Percentiles rank a stretch among this genome's conserved stretches.
phyloP scores from a whole-genome alignment of 345 rosid genomes.

The Populus deltoides region DNA sequence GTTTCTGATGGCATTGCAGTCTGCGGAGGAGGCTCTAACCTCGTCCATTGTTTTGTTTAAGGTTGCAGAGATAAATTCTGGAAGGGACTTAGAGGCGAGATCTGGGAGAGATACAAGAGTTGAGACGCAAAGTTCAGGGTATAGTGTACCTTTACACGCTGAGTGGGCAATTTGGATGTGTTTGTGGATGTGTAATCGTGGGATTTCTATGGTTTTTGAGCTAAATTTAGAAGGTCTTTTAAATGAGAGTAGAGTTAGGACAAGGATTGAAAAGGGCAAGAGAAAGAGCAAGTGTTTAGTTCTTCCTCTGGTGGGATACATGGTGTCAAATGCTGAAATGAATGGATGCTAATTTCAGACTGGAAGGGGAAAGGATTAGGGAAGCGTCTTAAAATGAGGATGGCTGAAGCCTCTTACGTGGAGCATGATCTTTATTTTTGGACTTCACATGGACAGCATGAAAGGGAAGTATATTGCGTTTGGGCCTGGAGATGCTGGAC shows the following conservation, averaged over 20 bases:
- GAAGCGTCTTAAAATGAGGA: neutral
- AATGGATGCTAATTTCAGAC: neutral
- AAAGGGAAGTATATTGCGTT: neutral
- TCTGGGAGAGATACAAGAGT: constrained; percentile 48
- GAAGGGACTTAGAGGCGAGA: constrained; percentile 29
- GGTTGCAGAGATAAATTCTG: constrained; percentile 40
- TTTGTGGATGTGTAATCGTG: constrained; percentile 24
- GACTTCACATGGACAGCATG: neutral
- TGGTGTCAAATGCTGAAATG: neutral
- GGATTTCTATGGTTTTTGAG: constrained; percentile 18
- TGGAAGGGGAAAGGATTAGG: neutral
- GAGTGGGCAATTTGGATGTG: constrained; percentile 37
- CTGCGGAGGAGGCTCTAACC: constrained; percentile 40
- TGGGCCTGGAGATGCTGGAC: neutral
- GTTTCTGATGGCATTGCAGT: constrained; percentile 42
- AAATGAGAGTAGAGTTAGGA: constrained; percentile 14
- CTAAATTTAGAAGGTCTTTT: neutral
- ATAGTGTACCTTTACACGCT: constrained; percentile 49
- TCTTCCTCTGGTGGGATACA: constrained; percentile 15
- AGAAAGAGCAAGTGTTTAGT: constrained; percentile 14
- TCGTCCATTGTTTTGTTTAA: constrained; percentile 52
- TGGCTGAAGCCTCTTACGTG: neutral
- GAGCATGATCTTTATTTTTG: neutral
- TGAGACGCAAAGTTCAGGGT: constrained; percentile 62
- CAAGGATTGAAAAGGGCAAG: constrained; percentile 22